Percentiles rank a stretch among this genome's conserved stretches.
These are phyloP conservation scores for Cutaneotrichosporon spelunceum DNA, from an alignment of 1,284 basidiomycete genomes.

Conservation along the genomic window DNA sequence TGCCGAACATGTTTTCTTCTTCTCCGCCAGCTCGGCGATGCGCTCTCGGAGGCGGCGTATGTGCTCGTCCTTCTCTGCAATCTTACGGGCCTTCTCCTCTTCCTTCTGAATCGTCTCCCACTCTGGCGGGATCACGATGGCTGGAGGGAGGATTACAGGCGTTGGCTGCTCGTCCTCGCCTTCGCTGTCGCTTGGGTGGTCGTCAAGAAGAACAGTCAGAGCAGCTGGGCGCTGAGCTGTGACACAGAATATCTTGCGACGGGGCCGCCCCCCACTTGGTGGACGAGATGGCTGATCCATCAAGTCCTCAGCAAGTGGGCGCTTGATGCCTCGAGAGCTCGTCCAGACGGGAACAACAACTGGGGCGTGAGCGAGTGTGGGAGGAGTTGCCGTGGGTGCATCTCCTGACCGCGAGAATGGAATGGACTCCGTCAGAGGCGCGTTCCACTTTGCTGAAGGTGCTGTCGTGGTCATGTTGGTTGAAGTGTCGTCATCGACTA, in stretches of 20 bases:
- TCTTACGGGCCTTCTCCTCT: constrained; percentile 19
- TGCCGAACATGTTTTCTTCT: constrained; percentile 10
- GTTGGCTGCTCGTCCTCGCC: constrained; percentile 24
- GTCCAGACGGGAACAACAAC: constrained; percentile 11
- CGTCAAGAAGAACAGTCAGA: constrained; percentile 32
- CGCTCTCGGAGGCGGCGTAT: constrained; percentile 39
- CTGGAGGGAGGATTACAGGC: constrained; percentile 9
- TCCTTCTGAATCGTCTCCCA: constrained; percentile 5
- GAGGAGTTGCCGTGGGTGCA: neutral
- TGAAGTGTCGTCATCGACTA: neutral
- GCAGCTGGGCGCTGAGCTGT: constrained; percentile 21
- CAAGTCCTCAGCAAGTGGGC: constrained; percentile 42
- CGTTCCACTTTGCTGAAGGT: neutral
- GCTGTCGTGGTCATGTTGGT: neutral
- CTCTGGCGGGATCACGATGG: constrained; percentile 17
- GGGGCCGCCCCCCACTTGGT: constrained; percentile 20
- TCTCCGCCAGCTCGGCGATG: constrained; percentile 33
- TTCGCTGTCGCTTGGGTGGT: constrained; percentile 24
- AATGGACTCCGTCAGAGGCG: neutral
- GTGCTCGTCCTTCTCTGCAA: constrained; percentile 36
- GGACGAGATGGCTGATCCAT: constrained; percentile 30
- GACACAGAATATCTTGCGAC: constrained; percentile 30
- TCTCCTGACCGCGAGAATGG: neutral
- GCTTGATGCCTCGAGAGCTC: constrained; percentile 32
- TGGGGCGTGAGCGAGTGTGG: constrained; percentile 1